Base-by-base conservation (phyloP, 2,329 filamentous ascomycete species). In the Cercospora janseana region DNA sequence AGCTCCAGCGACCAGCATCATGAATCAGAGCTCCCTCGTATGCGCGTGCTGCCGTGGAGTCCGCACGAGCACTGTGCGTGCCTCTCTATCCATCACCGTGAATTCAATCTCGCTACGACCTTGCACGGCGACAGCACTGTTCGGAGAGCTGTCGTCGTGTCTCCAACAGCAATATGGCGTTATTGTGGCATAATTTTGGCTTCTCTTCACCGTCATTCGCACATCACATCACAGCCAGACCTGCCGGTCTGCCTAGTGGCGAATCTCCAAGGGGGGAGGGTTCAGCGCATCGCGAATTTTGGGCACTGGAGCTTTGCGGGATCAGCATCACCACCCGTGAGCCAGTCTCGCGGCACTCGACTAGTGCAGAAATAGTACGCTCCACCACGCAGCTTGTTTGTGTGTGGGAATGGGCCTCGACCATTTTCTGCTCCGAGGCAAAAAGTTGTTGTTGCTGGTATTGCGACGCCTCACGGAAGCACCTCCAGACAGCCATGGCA, bases 21-120 rank as follows among this genome's bases (percentile, higher is more conserved):
- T 52, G 53, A 54, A 31, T 56, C 50, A 45, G 27, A 29, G 23
- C 32, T 35, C 26, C n/a, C n/a, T 40, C 34, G 23, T 20, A 21
- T 23, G 44, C 26, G 41, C 31, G 45, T 37, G 46, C 42, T 26
- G 15, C 26, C 32, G 24, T 42, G 35, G 32, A 44, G 45, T 42
- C 20, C n/a, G 35, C 35, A 24, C 35, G 35, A 24, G 35, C 35
- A 40, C 35, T n/a, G n/a, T n/a, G n/a, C n/a, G n/a, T n/a, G n/a
- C n/a, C n/a, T n/a, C n/a, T n/a, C 37, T 34, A 37, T 37, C 34
- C 48, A 35, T 44, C 28, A 41, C n/a, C n/a, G n/a, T n/a, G n/a
- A n/a, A n/a, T n/a, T 47, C 32, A 26, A 49, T 47, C 32, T 54
- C 55, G 55, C 55, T 54, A 49, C 52, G 54, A 50, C 41, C 45